These are phyloP conservation scores for Helotiales sp. DNA, from an alignment of 2,329 filamentous ascomycete genomes.

Conservation along the genomic window DNA sequence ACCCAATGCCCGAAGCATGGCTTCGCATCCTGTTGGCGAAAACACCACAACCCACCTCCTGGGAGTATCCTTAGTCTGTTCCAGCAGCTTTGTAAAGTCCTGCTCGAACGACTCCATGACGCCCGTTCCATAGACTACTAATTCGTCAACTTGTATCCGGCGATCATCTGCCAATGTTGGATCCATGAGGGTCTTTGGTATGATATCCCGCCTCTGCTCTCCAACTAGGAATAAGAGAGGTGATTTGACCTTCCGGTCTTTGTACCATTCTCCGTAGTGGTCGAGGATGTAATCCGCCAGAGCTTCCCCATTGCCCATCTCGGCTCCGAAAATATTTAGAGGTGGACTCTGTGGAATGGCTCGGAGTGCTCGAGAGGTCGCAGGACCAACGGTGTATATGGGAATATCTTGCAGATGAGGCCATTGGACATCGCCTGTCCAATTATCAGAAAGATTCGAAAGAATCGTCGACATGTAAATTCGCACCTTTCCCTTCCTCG, in stretches of 20 bases:
- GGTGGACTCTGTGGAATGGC: constrained; percentile 56
- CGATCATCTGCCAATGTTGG: constrained; percentile 51
- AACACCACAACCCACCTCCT: constrained; percentile 78
- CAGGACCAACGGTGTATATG: constrained; percentile 81
- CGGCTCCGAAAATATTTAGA: constrained; percentile 73
- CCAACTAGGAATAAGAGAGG: constrained; percentile 87
- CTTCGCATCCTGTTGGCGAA: constrained; percentile 68
- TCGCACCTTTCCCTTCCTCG: constrained; percentile 48
- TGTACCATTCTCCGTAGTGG: constrained; percentile 69
- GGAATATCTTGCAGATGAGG: constrained; percentile 61
- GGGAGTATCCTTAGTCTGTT: constrained; percentile 47
- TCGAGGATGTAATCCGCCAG: constrained; percentile 78
- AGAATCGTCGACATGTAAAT: neutral
- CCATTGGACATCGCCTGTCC: constrained; percentile 46
- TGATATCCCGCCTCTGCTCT: constrained; percentile 87
- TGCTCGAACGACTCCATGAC: constrained; percentile 78
- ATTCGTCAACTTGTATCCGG: constrained; percentile 73
- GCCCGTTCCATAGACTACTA: constrained; percentile 85
- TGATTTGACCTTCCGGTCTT: constrained; percentile 51
- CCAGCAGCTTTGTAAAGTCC: constrained; percentile 63
- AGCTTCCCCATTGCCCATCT: constrained; percentile 83
- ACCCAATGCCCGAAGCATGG: constrained; percentile 60
- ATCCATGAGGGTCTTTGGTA: constrained; percentile 78
- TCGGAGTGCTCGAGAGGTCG: constrained; percentile 75
- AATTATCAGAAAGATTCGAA: constrained; percentile 15